phyloP scores from a whole-genome alignment of 2,329 filamentous ascomycete species.

The Celoporthe dispersa region DNA sequence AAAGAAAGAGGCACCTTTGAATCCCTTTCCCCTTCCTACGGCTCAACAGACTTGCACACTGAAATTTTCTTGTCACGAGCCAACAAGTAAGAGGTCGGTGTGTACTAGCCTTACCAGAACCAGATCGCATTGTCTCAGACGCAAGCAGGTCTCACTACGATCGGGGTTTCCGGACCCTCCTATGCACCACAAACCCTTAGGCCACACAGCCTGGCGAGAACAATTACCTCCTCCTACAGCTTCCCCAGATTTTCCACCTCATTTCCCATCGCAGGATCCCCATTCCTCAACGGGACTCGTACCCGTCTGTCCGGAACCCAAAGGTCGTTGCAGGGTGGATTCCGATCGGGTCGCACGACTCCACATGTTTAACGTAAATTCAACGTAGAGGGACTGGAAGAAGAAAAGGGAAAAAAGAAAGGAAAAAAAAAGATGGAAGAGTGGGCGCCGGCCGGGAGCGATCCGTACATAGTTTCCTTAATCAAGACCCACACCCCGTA shows the following conservation, averaged over 20 bases:
- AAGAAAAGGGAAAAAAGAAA: not conserved
- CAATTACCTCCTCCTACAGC: not conserved
- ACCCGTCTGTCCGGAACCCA: not conserved
- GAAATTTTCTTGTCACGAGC: too few relatives aligned
- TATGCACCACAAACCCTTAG: too few relatives aligned
- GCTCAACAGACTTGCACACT: too few relatives aligned
- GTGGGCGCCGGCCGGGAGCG: not conserved
- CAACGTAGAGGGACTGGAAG: not conserved
- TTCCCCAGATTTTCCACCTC: not conserved
- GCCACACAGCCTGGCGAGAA: not conserved
- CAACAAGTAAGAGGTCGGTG: too few relatives aligned
- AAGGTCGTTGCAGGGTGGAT: not conserved
- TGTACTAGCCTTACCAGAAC: too few relatives aligned
- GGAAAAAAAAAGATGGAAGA: not conserved
- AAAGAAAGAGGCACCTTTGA: too few relatives aligned
- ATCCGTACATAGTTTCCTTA: not conserved
- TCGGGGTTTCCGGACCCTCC: too few relatives aligned
- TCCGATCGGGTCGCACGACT: not conserved
- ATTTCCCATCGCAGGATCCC: not conserved
- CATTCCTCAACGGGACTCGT: not conserved
- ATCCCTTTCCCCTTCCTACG: too few relatives aligned
- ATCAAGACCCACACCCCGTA: not conserved
- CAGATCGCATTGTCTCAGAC: too few relatives aligned
- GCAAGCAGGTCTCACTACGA: too few relatives aligned
- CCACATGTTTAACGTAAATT: not conserved